Percentiles rank a stretch among this genome's conserved stretches.
Conservation (phyloP, 176 grass and related monocot genomes). For the Microstegium vimineum region DNA sequence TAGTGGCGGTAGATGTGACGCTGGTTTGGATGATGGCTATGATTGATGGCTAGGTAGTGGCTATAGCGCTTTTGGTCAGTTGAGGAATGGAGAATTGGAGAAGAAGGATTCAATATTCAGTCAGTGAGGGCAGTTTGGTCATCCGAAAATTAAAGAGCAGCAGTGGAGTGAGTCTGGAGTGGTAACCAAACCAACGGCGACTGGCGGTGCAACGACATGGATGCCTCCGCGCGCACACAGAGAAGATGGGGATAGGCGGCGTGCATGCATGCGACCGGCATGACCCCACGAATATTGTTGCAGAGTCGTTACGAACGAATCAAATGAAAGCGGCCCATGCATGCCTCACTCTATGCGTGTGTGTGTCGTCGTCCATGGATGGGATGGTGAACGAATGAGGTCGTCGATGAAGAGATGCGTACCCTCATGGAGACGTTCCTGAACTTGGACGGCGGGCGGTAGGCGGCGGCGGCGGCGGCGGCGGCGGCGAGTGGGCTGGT, state of each 20-base stretch:
- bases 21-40: background rate
- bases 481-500: background rate
- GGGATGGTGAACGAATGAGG: too few species aligned
- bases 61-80: background rate
- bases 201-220: background rate
- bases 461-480: too few species aligned
- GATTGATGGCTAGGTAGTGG: background rate
- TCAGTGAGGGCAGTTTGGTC: constrained; percentile 5
- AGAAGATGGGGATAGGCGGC: too few species aligned
- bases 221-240: background rate
- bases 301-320: constrained; percentile 3
- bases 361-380: too few species aligned
- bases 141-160: background rate
- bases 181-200: background rate
- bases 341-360: too few species aligned
- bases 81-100: background rate
- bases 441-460: constrained; percentile 48
- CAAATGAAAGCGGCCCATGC: background rate
- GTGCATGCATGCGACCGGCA: constrained; percentile 12
- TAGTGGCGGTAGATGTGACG: background rate
- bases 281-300: constrained; percentile 22
- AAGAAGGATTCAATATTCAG: background rate
- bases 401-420: background rate
- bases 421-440: constrained; percentile 94
- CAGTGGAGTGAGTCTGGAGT: too few species aligned